Conservation (phyloP, 1,284 basidiomycete species). For the Malassezia brasiliensis region DNA sequence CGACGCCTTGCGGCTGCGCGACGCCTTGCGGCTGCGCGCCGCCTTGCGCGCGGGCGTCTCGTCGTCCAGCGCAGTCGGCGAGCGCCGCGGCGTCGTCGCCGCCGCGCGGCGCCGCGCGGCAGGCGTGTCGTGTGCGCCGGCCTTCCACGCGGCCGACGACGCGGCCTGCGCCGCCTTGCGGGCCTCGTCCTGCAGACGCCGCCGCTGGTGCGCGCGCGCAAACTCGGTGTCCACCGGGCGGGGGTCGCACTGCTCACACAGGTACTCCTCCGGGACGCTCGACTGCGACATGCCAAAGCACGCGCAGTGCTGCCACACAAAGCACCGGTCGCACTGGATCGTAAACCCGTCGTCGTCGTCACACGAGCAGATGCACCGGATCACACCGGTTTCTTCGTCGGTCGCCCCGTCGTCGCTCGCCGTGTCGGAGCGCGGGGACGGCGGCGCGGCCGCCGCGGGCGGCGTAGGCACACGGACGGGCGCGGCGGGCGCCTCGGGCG, state of each 20-base stretch:
- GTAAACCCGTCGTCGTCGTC: constrained; percentile 79
- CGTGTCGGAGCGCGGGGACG: background rate
- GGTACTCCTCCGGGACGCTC: constrained; percentile 60
- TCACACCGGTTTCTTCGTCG: constrained; percentile 36
- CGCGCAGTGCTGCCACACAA: constrained; percentile 78
- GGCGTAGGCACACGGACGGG: background rate
- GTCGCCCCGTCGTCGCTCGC: constrained; percentile 23
- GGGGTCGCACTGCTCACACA: constrained; percentile 50
- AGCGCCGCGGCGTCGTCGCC: background rate
- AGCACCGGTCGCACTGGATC: constrained; percentile 80
- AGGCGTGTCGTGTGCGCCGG: background rate
- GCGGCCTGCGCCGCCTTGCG: constrained; percentile 20
- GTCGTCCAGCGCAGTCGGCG: background rate
- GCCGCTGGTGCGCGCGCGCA: constrained; percentile 37
- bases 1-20: constrained; percentile 21
- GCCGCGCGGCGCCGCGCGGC: background rate
- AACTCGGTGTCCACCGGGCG: constrained; percentile 38
- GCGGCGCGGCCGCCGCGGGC: background rate
- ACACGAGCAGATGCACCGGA: constrained; percentile 60
- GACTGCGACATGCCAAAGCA: constrained; percentile 59
- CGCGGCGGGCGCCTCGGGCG: background rate
- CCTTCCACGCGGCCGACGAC: constrained; percentile 4
- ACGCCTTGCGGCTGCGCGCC: constrained; percentile 7
- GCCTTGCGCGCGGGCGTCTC: constrained; percentile 19
- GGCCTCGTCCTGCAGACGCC: constrained; percentile 37